Evolutionary conservation across 441 rosid species (phyloP).

Genomic region (Codiaeum variegatum): DNA sequence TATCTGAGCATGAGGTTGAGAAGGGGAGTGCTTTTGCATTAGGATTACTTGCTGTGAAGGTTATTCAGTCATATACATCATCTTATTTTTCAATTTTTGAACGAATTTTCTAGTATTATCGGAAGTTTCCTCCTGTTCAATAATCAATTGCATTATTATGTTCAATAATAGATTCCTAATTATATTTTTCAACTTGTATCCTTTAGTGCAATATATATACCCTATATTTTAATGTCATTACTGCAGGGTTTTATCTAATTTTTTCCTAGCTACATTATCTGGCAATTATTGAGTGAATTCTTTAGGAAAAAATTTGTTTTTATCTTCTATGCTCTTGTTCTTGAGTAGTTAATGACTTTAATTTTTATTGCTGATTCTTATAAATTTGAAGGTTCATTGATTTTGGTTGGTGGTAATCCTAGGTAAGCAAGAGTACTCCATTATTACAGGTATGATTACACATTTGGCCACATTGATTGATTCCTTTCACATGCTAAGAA

Average conservation of each 20-base stretch:
- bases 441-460: slow-evolving; percentile 63
- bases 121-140: neutral
- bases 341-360: too few relatives aligned
- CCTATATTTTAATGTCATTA: too few relatives aligned
- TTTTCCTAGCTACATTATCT: too few relatives aligned
- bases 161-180: too few relatives aligned
- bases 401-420: slow-evolving; percentile 92
- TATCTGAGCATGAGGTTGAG: slow-evolving; percentile 96
- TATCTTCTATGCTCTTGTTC: too few relatives aligned
- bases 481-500: slow-evolving; percentile 1
- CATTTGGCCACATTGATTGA: neutral
- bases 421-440: slow-evolving; percentile 97
- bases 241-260: too few relatives aligned
- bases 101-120: neutral
- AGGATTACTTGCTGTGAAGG: slow-evolving; percentile 96
- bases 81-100: neutral
- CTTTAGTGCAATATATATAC: too few relatives aligned
- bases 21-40: slow-evolving; percentile 97
- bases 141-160: neutral
- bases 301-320: too few relatives aligned
- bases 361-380: neutral
- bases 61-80: slow-evolving; percentile 13
- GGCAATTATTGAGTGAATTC: too few relatives aligned
- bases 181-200: too few relatives aligned
- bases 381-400: slow-evolving; percentile 52